phyloP scores from a whole-genome alignment of 805 yeast genomes.

The Candida loeiensis region DNA sequence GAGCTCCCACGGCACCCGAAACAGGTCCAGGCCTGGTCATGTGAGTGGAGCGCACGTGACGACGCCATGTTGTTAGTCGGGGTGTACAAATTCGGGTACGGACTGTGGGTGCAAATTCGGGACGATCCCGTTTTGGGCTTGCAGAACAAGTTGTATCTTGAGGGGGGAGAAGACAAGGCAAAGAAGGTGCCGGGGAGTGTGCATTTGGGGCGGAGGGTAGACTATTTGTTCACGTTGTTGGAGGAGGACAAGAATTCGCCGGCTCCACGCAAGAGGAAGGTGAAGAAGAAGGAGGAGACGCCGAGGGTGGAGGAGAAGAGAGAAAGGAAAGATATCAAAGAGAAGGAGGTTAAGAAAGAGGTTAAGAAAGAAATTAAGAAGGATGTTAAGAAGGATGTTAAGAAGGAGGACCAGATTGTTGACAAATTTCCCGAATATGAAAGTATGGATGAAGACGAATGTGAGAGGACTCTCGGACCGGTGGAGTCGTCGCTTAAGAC shows the following conservation, averaged over 20 bases:
- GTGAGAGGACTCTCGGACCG: slow-evolving; percentile 60
- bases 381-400: slow-evolving; percentile 11
- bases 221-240: slow-evolving; percentile 71
- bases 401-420: slow-evolving; percentile 8
- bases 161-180: slow-evolving; percentile 22
- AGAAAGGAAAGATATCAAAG: slow-evolving; percentile 13
- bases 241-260: slow-evolving; percentile 43
- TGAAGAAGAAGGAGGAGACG: slow-evolving; percentile 15
- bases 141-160: slow-evolving; percentile 78
- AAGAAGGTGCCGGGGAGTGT: slow-evolving; percentile 88
- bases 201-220: slow-evolving; percentile 88
- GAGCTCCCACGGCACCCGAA: slow-evolving; percentile 62
- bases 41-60: slow-evolving; percentile 78
- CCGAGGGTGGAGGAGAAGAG: slow-evolving; percentile 6
- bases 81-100: slow-evolving; percentile 88
- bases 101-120: slow-evolving; percentile 90
- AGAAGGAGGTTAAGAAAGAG: slow-evolving; percentile 2
- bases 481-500: slow-evolving; percentile 64
- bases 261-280: slow-evolving; percentile 10
- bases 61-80: slow-evolving; percentile 88
- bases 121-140: slow-evolving; percentile 92
- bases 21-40: slow-evolving; percentile 86
- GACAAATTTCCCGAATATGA: slow-evolving; percentile 49
- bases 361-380: slow-evolving; percentile 18
- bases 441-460: slow-evolving; percentile 72